Percentiles rank a stretch among this genome's conserved stretches.
These are phyloP conservation scores for Pestalotiopsis sp. DNA, from an alignment of 2,329 filamentous ascomycete genomes.

Conservation along the genomic window DNA sequence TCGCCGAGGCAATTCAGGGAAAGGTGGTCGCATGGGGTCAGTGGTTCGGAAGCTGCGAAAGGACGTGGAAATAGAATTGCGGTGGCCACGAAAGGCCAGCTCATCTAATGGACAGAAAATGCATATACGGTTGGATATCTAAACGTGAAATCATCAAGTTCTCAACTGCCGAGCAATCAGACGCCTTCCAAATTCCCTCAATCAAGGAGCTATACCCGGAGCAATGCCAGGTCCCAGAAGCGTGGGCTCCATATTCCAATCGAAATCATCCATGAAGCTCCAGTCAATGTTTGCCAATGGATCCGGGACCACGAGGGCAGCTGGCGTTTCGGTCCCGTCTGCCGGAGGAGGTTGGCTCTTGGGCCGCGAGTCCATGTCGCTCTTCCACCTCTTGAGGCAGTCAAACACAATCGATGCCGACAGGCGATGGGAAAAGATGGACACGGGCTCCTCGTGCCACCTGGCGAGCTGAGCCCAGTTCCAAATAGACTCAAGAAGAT, in stretches of 20 bases:
- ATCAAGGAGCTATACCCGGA: conserved; percentile 2
- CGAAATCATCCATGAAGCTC: conserved; percentile 37
- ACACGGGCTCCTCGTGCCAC: conserved; percentile 43
- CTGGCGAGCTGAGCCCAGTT: conserved; percentile 34
- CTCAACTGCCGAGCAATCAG: not conserved
- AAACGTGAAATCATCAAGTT: not conserved
- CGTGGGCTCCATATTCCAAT: conserved; percentile 30
- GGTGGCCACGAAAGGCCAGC: too few species aligned
- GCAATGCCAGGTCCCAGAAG: conserved; percentile 16
- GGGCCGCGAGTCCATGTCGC: conserved; percentile 22
- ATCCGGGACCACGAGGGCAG: conserved; percentile 13
- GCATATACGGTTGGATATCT: not conserved
- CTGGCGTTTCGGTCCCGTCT: conserved; percentile 11
- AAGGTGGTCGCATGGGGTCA: conserved; percentile 53
- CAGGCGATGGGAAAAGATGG: conserved; percentile 47
- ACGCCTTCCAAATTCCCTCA: not conserved
- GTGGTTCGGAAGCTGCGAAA: conserved; percentile 50
- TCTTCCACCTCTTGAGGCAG: conserved; percentile 51
- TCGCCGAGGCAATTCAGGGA: conserved; percentile 44
- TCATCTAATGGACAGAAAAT: not conserved
- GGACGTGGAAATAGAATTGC: conserved; percentile 31
- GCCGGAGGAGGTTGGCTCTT: not conserved
- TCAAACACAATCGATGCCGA: conserved; percentile 53
- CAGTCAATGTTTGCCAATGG: conserved; percentile 32
- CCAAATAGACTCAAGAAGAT: conserved; percentile 53